A percentile compares a stretch with the other conserved stretches of the same genome.
Evolutionary conservation across 2,329 filamentous ascomycete species (phyloP).

Genomic region (Ophiostoma piceae): DNA sequence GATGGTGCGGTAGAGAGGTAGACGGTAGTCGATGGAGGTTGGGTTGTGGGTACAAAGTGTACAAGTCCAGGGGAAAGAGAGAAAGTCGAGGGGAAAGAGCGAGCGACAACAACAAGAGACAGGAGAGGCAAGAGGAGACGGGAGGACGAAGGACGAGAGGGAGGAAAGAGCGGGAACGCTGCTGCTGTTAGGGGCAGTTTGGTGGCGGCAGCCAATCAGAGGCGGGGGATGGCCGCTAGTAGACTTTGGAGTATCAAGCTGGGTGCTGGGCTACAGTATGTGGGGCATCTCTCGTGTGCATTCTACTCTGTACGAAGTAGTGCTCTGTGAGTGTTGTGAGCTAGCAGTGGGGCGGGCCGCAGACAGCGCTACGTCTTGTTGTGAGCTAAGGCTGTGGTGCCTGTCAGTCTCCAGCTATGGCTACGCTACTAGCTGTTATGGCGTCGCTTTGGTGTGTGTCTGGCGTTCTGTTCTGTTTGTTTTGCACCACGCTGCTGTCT

Average conservation of each 20-base stretch:
- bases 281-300: neutral
- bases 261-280: conserved; percentile 10
- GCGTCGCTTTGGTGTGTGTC: conserved; percentile 14
- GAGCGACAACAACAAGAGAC: conserved; percentile 13
- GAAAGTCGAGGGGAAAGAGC: conserved; percentile 15
- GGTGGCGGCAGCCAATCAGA: neutral
- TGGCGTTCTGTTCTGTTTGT: conserved; percentile 11
- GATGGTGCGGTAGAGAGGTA: no score
- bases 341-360: conserved; percentile 8
- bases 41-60: neutral
- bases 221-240: neutral
- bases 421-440: neutral
- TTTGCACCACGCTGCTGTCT: neutral
- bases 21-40: neutral
- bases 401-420: no score
- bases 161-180: conserved; percentile 8
- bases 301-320: neutral
- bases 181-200: neutral
- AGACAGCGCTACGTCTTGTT: conserved; percentile 8
- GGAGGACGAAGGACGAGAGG: neutral
- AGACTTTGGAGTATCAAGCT: neutral
- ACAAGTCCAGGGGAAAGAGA: conserved; percentile 3
- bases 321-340: neutral
- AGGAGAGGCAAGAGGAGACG: neutral
- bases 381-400: neutral